phyloP scores from a whole-genome alignment of 2,329 filamentous ascomycete genomes.

The Stachybotrys elegans region DNA sequence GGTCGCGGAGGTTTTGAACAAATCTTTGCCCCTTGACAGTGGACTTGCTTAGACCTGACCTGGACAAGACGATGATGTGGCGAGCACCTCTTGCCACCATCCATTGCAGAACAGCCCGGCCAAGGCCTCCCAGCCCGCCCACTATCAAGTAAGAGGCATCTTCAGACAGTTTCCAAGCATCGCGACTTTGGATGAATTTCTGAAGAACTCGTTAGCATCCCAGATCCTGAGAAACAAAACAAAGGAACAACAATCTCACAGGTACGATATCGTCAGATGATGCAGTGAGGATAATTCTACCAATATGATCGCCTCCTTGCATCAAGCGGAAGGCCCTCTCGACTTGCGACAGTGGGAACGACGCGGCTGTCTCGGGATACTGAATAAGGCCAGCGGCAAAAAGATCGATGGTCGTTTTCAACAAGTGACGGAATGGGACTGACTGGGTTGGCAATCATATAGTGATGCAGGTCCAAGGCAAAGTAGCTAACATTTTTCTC shows the following conservation, averaged over 20 bases:
- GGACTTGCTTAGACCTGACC: constrained; percentile 3
- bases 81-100: not conserved
- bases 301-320: not conserved
- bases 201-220: not conserved
- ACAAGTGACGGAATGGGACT: not conserved
- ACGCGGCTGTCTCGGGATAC: not conserved
- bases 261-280: not conserved
- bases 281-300: not conserved
- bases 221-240: too few species aligned
- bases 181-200: not conserved
- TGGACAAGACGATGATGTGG: not conserved
- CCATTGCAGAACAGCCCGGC: not conserved
- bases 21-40: not conserved
- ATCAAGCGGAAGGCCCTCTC: not conserved
- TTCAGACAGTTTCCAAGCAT: not conserved
- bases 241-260: too few species aligned
- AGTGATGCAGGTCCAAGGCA: constrained; percentile 11
- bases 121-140: not conserved
- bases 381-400: not conserved
- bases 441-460: not conserved
- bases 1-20: not conserved
- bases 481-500: constrained; percentile 13
- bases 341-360: not conserved
- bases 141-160: not conserved
- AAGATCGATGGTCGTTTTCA: not conserved